Base-by-base conservation (phyloP, 495 filamentous ascomycete species). In the Penicillium cosmopolitanum region DNA sequence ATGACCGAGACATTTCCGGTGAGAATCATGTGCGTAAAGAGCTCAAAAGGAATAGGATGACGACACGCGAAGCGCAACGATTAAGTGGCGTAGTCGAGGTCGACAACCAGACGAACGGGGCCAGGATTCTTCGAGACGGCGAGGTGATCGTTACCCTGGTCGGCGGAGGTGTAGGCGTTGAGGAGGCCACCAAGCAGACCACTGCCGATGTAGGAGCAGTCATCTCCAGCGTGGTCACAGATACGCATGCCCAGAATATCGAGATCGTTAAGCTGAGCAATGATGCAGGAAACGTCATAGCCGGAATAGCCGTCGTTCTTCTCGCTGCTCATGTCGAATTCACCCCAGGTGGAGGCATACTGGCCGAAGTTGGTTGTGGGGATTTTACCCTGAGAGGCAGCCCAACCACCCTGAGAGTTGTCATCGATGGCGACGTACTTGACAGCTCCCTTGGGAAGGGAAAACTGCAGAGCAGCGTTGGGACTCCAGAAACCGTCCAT, bases 281-380 rank as follows among this genome's bases (percentile, higher is more conserved):
- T 63, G 64, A 87, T 85, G 60, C 76, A 79, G 42, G 77, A 77
- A 42, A 86, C 77, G 61, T 85, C 82, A 75, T 83, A 87, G 63
- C 77, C 75, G 51, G 75, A 75, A 63, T 56, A 72, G 46, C 74
- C 66, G 53, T 74, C 67, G 69, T 81, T 82, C 63, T 77, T 75
- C 12, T 71, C 69, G 62, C 75, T 75, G 53, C 73, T 68, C 58
- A 88, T 84, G 70, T 81, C 78, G 56, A 83, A 77, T 64, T 85
- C 82, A 64, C 81, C 81, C 79, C 80, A 82, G 50, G 79, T 80
- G 66, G 70, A 77, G 8, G 73, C 69, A 44, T 75, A 82, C 5
- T 65, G 61, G 40, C 74, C 75, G 48, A 61, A 73, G 11, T 62
- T 13, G 53, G 65, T 69, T 33, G 50, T 63, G 47, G 71, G 73